Conservation (phyloP, 208 protist species). For the Endotrypanum monterogeii region DNA sequence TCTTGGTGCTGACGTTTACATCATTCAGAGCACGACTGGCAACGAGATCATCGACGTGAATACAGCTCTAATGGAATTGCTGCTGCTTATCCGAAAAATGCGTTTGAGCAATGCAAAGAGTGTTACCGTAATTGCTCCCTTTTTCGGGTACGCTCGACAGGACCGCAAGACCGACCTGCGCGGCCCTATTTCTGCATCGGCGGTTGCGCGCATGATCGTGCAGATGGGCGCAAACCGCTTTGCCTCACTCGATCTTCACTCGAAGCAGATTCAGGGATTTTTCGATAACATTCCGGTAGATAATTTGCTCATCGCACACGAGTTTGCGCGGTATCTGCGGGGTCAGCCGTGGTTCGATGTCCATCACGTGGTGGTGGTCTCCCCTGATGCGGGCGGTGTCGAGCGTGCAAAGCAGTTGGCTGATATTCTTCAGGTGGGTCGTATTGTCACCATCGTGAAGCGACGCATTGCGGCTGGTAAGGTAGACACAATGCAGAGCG, state of each 20-base stretch:
- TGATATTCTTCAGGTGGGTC: constrained; percentile 82
- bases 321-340: constrained; percentile 80
- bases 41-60: constrained; percentile 94
- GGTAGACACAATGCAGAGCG: constrained; percentile 90
- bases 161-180: constrained; percentile 93
- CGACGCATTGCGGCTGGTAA: constrained; percentile 81
- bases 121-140: constrained; percentile 95
- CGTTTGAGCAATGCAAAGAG: constrained; percentile 86
- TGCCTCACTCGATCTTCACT: constrained; percentile 94
- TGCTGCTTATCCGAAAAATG: constrained; percentile 93
- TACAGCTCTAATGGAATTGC: constrained; percentile 96
- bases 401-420: constrained; percentile 91
- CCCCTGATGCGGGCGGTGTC: constrained; percentile 95
- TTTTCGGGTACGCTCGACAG: constrained; percentile 94
- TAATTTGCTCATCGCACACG: constrained; percentile 88
- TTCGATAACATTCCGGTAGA: constrained; percentile 94
- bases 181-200: constrained; percentile 93
- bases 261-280: constrained; percentile 96
- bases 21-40: constrained; percentile 95
- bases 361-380: constrained; percentile 91
- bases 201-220: constrained; percentile 93
- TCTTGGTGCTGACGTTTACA: constrained; percentile 95
- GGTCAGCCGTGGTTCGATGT: constrained; percentile 76
- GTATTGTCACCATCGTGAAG: constrained; percentile 96
- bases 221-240: constrained; percentile 91